Base-by-base conservation (phyloP, 768 basidiomycete species). In the Phaffia australis region DNA sequence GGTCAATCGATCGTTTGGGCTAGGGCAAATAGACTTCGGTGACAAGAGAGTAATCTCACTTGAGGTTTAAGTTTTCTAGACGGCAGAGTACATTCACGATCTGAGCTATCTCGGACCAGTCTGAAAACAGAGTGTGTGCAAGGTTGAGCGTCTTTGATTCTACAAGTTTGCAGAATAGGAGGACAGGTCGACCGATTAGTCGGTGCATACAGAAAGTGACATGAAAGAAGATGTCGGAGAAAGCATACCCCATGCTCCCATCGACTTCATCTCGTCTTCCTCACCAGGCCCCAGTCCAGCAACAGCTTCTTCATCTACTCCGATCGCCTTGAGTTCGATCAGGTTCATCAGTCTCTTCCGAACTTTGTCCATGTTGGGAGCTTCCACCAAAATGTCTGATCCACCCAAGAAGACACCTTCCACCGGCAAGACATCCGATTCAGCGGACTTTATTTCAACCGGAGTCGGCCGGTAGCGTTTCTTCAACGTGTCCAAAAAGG, bases 311-410 rank as follows among this genome's bases (percentile, higher is more conserved):
- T 79, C 80, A 72, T 93, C 88, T 32, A 95, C 78, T 67, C 92
- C 91, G 61, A 87, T 83, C 74, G 91, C 87, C 62, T 83, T 83
- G 59, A 98, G 79, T 21, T 80, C 80, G 56, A 81, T 80, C 23
- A 97, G 76, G 62, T 83, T 78, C 5, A 85, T 79, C 30, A 94
- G 80, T 56, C 86, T 87, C 30, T 78, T 77, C 72, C 87, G 81
- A 65, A 95, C 83, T 74, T 85, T 88, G 72, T 88, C 85, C 30
- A 95, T 78, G 55, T 83, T 81, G 3, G 91, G 87, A 4, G 88
- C 90, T 75, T 93, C 87, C 16, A 98, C 88, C 70, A 86, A 79
- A 70, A 98, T 92, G 60, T 83, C 81, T 27, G 92, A 93, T 1
- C 88, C 89, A 32, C 90, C 90, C 30, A 94, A 79, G 15, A 84